Conservation (phyloP, 2,329 filamentous ascomycete species). For the Sarocladium kiliense region DNA sequence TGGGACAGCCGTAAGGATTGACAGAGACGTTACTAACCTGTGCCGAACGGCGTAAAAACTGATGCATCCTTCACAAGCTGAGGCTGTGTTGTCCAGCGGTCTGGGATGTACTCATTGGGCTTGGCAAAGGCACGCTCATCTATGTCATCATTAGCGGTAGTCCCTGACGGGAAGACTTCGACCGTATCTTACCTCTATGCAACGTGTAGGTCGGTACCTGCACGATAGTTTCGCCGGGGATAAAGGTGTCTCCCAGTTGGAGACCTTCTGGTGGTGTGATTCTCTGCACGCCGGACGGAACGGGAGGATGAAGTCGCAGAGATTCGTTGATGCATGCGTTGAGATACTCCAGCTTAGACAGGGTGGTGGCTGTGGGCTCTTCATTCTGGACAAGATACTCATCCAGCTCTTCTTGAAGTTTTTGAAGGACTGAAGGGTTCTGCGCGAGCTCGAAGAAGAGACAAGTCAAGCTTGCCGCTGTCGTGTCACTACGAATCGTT, state of each 20-base stretch:
- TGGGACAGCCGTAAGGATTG: too few relatives aligned
- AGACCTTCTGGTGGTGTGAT: conserved; percentile 30
- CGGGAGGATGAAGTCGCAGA: conserved; percentile 28
- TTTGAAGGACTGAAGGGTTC: conserved; percentile 17
- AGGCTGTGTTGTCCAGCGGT: conserved; percentile 26
- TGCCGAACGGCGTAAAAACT: conserved; percentile 21
- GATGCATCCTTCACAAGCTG: conserved; percentile 20
- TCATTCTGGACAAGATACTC: not conserved
- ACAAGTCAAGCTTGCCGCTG: conserved; percentile 25
- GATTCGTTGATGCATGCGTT: conserved; percentile 33
- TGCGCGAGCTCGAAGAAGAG: conserved; percentile 26
- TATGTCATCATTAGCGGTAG: not conserved
- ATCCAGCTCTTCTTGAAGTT: not conserved
- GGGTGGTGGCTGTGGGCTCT: not conserved
- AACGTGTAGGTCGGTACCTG: conserved; percentile 20
- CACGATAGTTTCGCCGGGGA: conserved; percentile 31
- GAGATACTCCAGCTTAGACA: conserved; percentile 18
- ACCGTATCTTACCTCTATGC: not conserved
- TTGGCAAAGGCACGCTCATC: conserved; percentile 15
- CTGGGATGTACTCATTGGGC: conserved; percentile 25
- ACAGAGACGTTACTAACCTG: conserved; percentile 21
- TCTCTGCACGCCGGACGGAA: conserved; percentile 25
- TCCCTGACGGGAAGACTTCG: too few relatives aligned
- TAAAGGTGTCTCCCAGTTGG: conserved; percentile 23
- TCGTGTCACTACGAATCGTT: conserved; percentile 25